Evolutionary conservation across 306 rosid genomes (phyloP).

Genomic region (Cicer pinnatifidum): DNA sequence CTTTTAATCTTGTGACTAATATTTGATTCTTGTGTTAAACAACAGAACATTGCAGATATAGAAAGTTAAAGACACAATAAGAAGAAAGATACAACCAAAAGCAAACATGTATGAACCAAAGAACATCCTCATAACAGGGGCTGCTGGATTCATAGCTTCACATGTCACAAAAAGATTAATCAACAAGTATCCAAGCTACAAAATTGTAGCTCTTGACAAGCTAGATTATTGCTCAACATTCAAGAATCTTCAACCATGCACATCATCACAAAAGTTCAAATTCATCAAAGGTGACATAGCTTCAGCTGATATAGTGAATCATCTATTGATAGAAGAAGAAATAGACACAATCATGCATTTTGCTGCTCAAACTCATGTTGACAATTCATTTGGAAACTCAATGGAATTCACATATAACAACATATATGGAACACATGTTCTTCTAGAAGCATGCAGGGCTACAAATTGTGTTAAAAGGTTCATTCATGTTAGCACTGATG

Average conservation of each 20-base stretch:
- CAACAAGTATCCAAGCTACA: constrained; percentile 60
- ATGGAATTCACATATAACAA: constrained; percentile 79
- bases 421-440: constrained; percentile 76
- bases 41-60: constrained; percentile 40
- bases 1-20: constrained; percentile 3
- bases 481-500: constrained; percentile 83
- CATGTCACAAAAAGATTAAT: constrained; percentile 67
- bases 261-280: constrained; percentile 62
- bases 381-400: constrained; percentile 77
- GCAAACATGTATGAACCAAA: constrained; percentile 54
- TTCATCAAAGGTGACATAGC: constrained; percentile 72
- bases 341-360: constrained; percentile 83
- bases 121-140: constrained; percentile 72
- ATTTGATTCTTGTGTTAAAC: constrained; percentile 24
- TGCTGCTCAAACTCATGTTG: constrained; percentile 82
- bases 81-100: constrained; percentile 48
- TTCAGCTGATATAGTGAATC: constrained; percentile 62
- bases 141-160: constrained; percentile 79
- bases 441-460: constrained; percentile 73
- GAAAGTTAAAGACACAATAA: constrained; percentile 14
- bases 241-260: constrained; percentile 57
- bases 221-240: constrained; percentile 70
- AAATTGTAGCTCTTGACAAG: constrained; percentile 71
- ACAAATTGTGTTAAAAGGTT: constrained; percentile 61
- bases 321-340: constrained; percentile 60